These are phyloP conservation scores for Fraxinus platypoda DNA, from an alignment of 305 asterid species.

Conservation along the genomic window DNA sequence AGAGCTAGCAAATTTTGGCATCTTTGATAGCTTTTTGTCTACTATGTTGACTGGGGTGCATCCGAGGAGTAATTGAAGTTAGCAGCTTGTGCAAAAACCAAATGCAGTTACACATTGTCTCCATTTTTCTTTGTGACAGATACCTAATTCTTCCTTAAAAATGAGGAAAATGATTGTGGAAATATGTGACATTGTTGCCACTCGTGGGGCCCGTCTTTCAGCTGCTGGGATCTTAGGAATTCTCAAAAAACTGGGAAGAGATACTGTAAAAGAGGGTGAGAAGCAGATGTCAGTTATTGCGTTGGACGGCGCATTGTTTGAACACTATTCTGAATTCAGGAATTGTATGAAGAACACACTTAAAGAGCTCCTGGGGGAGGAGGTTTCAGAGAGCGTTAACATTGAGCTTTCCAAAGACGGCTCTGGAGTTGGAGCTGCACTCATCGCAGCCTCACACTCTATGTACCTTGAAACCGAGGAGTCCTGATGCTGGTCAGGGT, in stretches of 20 bases:
- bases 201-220: conserved; percentile 85
- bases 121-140: conserved; percentile 30
- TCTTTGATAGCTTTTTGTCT: background rate
- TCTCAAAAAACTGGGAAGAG: conserved; percentile 77
- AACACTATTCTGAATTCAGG: conserved; percentile 76
- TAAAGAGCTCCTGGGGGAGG: conserved; percentile 69
- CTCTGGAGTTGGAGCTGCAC: conserved; percentile 92
- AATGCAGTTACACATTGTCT: background rate
- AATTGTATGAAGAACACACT: conserved; percentile 53
- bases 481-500: conserved; percentile 17
- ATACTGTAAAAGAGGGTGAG: conserved; percentile 43
- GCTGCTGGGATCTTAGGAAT: conserved; percentile 79
- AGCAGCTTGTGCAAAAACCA: background rate
- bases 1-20: background rate
- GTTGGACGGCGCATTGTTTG: conserved; percentile 75
- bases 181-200: conserved; percentile 64
- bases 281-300: conserved; percentile 63
- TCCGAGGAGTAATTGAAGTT: background rate
- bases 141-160: conserved; percentile 54
- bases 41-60: background rate
- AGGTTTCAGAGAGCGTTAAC: conserved; percentile 38
- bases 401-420: conserved; percentile 71
- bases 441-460: conserved; percentile 83
- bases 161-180: conserved; percentile 59
- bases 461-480: conserved; percentile 53